Evolutionary conservation across 768 basidiomycete genomes (phyloP).

Genomic region (Neoboletus subvelutipes): DNA sequence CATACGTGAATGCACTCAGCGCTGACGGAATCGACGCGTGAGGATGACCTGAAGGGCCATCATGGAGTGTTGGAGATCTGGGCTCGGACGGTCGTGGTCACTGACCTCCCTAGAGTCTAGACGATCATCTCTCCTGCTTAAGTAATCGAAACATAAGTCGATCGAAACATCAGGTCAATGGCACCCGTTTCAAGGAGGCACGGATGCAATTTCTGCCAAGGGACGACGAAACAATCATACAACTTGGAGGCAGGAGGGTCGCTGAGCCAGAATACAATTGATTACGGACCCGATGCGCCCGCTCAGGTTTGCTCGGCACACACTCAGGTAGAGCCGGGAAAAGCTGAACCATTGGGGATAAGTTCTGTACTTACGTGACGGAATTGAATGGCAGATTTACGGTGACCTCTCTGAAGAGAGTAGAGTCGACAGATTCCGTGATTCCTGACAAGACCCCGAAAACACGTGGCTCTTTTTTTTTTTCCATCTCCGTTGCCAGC

Average conservation of each 20-base stretch:
- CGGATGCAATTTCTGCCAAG: not conserved
- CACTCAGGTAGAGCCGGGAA: not conserved
- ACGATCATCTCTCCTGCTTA: constrained; percentile 2
- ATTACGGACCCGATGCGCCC: constrained; percentile 15
- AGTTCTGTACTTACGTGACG: constrained; percentile 11
- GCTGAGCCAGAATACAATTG: not conserved
- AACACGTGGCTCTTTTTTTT: constrained; percentile 7
- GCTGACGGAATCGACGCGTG: not conserved
- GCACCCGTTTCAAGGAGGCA: constrained; percentile 18
- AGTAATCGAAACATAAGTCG: constrained; percentile 11
- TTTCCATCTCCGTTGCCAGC: not conserved
- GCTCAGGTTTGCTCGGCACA: constrained; percentile 16
- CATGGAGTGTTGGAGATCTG: not conserved
- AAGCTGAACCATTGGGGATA: not conserved
- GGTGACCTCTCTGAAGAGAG: not conserved
- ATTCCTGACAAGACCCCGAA: constrained; percentile 5
- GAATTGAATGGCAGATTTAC: constrained; percentile 15
- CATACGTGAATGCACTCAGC: not conserved
- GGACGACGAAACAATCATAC: constrained; percentile 10
- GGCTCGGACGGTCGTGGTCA: not conserved
- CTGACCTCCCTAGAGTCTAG: not conserved
- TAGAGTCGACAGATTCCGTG: not conserved
- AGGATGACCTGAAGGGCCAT: not conserved
- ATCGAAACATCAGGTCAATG: constrained; percentile 6
- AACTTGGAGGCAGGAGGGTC: not conserved